These are phyloP conservation scores for Boletus coccyginus DNA, from an alignment of 768 basidiomycete genomes.

Conservation along the genomic window DNA sequence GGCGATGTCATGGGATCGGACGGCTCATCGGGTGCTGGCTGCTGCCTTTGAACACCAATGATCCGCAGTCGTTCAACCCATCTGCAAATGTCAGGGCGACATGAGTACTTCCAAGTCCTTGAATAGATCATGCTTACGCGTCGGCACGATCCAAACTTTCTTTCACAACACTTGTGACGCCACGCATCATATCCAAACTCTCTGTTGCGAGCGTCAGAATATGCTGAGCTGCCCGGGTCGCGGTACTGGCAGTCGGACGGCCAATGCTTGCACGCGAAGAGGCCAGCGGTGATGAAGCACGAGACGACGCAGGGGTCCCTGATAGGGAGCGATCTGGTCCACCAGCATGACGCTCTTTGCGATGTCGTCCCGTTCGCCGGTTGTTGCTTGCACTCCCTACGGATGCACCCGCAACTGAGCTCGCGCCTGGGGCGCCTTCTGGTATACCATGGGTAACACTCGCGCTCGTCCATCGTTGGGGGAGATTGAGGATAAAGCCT, in stretches of 20 bases:
- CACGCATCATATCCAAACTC: slow-evolving; percentile 89
- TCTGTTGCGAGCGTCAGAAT: slow-evolving; percentile 85
- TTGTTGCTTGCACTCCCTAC: slow-evolving; percentile 19
- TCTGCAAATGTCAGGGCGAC: slow-evolving; percentile 32
- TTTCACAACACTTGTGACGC: slow-evolving; percentile 83
- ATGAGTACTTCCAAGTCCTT: slow-evolving; percentile 1
- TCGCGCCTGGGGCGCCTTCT: slow-evolving; percentile 32
- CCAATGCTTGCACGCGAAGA: slow-evolving; percentile 23
- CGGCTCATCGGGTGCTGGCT: slow-evolving; percentile 19
- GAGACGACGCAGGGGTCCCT: slow-evolving; percentile 34
- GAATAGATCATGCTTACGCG: slow-evolving; percentile 45
- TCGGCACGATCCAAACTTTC: slow-evolving; percentile 88
- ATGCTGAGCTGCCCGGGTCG: slow-evolving; percentile 72
- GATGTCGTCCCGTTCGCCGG: slow-evolving; percentile 22
- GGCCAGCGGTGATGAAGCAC: slow-evolving; percentile 32
- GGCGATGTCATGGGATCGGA: slow-evolving; percentile 9
- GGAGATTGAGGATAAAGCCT: slow-evolving; percentile 75
- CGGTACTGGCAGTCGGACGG: slow-evolving; percentile 47
- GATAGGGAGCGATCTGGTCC: slow-evolving; percentile 31
- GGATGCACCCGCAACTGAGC: slow-evolving; percentile 36
- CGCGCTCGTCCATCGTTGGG: slow-evolving; percentile 70
- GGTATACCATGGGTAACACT: slow-evolving; percentile 17
- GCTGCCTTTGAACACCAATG: slow-evolving; percentile 69
- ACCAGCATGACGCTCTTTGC: slow-evolving; percentile 40
- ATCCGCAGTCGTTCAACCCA: slow-evolving; percentile 83